Percentiles rank a stretch among this genome's conserved stretches.
phyloP scores from a whole-genome alignment of 495 filamentous ascomycete species.

The Talaromyces borbonicus region DNA sequence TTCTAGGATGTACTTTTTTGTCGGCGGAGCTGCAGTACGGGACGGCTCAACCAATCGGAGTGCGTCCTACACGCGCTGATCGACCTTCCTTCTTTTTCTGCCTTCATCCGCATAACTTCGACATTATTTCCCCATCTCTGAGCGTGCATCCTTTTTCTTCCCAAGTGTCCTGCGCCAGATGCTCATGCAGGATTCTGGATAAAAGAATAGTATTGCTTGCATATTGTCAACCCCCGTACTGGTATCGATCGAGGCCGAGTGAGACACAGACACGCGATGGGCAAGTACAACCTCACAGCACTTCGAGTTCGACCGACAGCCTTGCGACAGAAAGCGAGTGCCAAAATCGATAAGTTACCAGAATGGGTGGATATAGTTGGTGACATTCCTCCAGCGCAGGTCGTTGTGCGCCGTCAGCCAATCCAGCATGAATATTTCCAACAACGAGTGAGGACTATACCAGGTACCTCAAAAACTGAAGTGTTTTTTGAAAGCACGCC shows the following conservation, averaged over 20 bases:
- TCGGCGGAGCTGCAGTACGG: constrained; percentile 26
- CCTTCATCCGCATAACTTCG: too few species aligned
- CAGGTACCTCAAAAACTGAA: constrained; percentile 23
- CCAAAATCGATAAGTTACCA: constrained; percentile 43
- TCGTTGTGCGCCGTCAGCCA: constrained; percentile 58
- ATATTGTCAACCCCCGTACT: too few species aligned
- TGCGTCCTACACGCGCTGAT: constrained; percentile 11
- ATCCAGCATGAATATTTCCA: constrained; percentile 51
- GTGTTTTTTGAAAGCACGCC: constrained; percentile 27
- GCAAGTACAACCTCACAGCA: constrained; percentile 62
- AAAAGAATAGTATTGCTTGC: too few species aligned
- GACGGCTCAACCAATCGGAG: constrained; percentile 41
- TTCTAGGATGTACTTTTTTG: constrained; percentile 1
- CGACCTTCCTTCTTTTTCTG: constrained; percentile 6
- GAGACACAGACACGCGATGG: constrained; percentile 44
- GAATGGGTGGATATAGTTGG: constrained; percentile 68
- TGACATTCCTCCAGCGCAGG: constrained; percentile 70
- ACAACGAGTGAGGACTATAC: constrained; percentile 35
- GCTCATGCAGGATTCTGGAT: too few species aligned
- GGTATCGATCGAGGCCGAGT: too few species aligned
- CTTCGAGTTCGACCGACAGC: constrained; percentile 63
- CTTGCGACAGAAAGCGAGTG: constrained; percentile 42
- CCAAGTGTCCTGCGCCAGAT: too few species aligned
- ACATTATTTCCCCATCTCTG: too few species aligned
- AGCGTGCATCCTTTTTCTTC: too few species aligned